Evolutionary conservation across 352 stramenopile species (phyloP), one percentile per base, ranked within the genome.

Genomic region (Globisporangium splendens): DNA sequence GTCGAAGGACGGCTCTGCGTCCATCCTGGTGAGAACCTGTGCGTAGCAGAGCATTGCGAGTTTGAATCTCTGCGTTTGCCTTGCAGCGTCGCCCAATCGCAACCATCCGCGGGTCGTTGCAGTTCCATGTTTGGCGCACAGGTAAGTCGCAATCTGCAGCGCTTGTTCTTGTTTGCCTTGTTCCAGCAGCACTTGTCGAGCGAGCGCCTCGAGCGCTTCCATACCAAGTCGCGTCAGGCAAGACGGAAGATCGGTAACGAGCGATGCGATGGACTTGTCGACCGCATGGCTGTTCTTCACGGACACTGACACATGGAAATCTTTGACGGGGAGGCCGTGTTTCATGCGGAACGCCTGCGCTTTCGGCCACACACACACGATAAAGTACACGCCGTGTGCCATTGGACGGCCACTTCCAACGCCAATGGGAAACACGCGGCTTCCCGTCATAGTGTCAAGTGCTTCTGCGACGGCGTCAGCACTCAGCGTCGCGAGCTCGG

Each of bases 311-410:
- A 89, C 54, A 50, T 89, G 79, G 52, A 85, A 89, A 35, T 76
- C 64, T 47, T 86, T 76, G 38, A 66, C 50, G 8, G 72, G 62
- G 0, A 86, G 68, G 8, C 68, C 63, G 28, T 75, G 60, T 28
- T 73, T 72, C 56, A 59, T 46, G 6, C 79, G 72, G 48, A 80
- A 86, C 2, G 54, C 54, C 28, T 86, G 75, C 0, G 71, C 74
- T 54, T 76, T 71, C 3, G 74, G 76, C 79, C 79, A 89, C 44
- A 83, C 68, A 43, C 76, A 89, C 18, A 89, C 76, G 13, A 83
- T 58, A 31, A 86, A 89, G 61, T 67, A 75, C 13, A 86, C 66
- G 43, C 63, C 57, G 22, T 60, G 63, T 2, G 15, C 8, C 11
- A 54, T 57, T 11, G 49, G 6, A 15, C 59, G 63, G 15, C 75